These are phyloP conservation scores for Septoria petroselini DNA, from an alignment of 2,329 filamentous ascomycete genomes.

Conservation along the genomic window DNA sequence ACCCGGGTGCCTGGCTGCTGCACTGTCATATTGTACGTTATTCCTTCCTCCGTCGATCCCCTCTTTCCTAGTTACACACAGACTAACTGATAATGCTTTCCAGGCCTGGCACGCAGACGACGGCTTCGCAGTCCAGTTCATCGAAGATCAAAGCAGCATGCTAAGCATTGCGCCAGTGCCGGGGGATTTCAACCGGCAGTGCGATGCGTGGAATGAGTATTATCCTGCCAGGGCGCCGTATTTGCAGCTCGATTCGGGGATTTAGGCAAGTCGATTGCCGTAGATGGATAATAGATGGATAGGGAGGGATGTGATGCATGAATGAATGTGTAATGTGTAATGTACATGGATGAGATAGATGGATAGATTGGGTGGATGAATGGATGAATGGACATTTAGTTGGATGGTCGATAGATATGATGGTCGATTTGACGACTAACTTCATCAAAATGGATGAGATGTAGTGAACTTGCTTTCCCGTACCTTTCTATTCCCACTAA, in stretches of 20 bases:
- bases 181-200: slow-evolving; percentile 32
- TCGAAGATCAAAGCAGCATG: slow-evolving; percentile 32
- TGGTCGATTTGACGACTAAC: too few species aligned
- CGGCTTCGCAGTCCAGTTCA: slow-evolving; percentile 37
- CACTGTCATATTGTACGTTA: slow-evolving; percentile 43
- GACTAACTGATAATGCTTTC: neutral
- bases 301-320: neutral
- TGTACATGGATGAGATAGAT: too few species aligned
- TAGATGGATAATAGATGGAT: too few species aligned
- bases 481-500: too few species aligned
- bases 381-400: too few species aligned
- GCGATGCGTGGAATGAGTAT: slow-evolving; percentile 33
- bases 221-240: slow-evolving; percentile 30
- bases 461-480: too few species aligned
- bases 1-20: slow-evolving; percentile 45
- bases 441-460: too few species aligned
- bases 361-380: too few species aligned
- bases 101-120: slow-evolving; percentile 37
- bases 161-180: slow-evolving; percentile 26
- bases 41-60: neutral
- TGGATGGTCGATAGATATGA: too few species aligned
- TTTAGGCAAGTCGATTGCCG: too few species aligned
- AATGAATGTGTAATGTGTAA: slow-evolving; percentile 10
- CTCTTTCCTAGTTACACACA: neutral
- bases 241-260: slow-evolving; percentile 35